These are phyloP conservation scores for Coemansia sp. DNA, from an alignment of 192 early-diverging fungal genomes.

Conservation along the genomic window DNA sequence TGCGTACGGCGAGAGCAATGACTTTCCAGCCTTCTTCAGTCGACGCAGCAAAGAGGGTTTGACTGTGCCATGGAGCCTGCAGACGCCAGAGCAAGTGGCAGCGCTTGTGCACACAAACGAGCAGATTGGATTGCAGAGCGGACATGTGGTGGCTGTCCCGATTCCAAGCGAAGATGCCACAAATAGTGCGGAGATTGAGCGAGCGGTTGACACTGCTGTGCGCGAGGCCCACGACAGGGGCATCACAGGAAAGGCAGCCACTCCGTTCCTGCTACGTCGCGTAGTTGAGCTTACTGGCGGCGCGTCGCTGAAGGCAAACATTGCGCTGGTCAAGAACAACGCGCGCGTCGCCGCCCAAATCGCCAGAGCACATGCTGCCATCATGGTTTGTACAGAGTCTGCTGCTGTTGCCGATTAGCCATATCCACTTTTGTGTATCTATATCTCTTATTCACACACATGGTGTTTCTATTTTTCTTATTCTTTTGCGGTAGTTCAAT, in stretches of 20 bases:
- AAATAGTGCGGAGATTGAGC: slow-evolving; percentile 63
- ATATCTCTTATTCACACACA: background rate
- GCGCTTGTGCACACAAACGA: slow-evolving; percentile 57
- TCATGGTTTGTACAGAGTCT: slow-evolving; percentile 16
- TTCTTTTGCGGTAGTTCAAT: background rate
- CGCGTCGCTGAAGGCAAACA: slow-evolving; percentile 66
- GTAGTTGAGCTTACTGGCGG: slow-evolving; percentile 84
- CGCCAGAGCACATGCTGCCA: slow-evolving; percentile 55
- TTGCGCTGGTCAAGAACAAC: slow-evolving; percentile 92
- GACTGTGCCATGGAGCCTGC: slow-evolving; percentile 47
- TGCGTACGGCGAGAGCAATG: slow-evolving; percentile 64
- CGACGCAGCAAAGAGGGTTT: slow-evolving; percentile 60
- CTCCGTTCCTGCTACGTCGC: slow-evolving; percentile 90
- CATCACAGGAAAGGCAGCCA: slow-evolving; percentile 84
- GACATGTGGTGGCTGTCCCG: slow-evolving; percentile 87
- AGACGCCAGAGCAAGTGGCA: slow-evolving; percentile 49
- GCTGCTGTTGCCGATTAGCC: background rate
- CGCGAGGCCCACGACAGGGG: slow-evolving; percentile 65
- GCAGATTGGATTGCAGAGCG: slow-evolving; percentile 68
- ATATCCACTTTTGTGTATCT: background rate
- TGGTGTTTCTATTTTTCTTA: background rate
- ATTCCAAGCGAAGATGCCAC: slow-evolving; percentile 73
- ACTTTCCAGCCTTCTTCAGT: slow-evolving; percentile 94
- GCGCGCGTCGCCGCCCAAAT: slow-evolving; percentile 81
- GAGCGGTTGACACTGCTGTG: slow-evolving; percentile 72